Conservation (phyloP, 2,329 filamentous ascomycete species). For the Akanthomyces dipterigenus region DNA sequence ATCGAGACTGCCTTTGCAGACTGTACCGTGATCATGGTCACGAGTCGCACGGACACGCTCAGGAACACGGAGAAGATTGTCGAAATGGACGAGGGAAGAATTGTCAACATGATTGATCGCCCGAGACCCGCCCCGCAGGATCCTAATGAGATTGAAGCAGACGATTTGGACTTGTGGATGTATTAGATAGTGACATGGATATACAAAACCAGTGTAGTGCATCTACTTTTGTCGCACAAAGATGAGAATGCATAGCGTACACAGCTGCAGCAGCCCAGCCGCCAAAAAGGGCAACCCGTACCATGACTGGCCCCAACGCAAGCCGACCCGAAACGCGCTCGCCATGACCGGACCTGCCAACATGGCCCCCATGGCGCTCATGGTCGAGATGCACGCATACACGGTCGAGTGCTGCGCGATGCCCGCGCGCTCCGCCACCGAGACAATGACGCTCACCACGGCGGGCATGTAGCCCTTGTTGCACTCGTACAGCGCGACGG, state of each 20-base stretch:
- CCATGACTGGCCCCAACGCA: conserved; percentile 10
- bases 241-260: not conserved
- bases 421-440: not conserved
- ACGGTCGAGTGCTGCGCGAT: not conserved
- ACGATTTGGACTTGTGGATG: not conserved
- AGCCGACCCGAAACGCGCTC: not conserved
- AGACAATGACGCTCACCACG: conserved; percentile 2
- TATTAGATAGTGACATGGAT: not conserved
- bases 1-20: conserved; percentile 13
- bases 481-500: conserved; percentile 5
- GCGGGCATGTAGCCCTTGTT: conserved; percentile 1
- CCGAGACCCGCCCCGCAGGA: not conserved
- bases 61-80: conserved; percentile 1
- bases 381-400: not conserved
- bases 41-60: conserved; percentile 12
- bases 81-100: not conserved
- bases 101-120: conserved; percentile 6
- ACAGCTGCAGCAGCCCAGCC: conserved; percentile 3
- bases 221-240: conserved; percentile 4
- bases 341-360: conserved; percentile 6
- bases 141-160: not conserved
- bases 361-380: conserved; percentile 1
- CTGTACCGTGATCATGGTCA: conserved; percentile 14
- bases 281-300: conserved; percentile 8
- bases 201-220: not conserved